Conservation (phyloP, 2,329 filamentous ascomycete genomes). For the Pyrenochaeta sp. region DNA sequence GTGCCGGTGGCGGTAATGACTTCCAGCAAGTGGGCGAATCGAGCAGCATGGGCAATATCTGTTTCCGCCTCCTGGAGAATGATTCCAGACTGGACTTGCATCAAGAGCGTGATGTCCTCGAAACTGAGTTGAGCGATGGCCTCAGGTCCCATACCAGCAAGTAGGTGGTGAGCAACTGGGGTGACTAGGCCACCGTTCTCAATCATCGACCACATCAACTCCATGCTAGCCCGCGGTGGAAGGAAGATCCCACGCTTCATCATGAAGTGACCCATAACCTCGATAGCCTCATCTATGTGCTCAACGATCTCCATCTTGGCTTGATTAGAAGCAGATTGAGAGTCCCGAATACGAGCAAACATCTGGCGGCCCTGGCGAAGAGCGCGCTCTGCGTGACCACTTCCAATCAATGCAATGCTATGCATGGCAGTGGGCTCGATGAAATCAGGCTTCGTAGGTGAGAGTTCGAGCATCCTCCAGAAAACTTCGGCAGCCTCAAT, state of each 20-base stretch:
- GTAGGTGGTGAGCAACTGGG: constrained; percentile 66
- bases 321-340: constrained; percentile 58
- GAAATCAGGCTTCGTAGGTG: constrained; percentile 70
- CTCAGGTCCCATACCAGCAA: constrained; percentile 68
- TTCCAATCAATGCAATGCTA: constrained; percentile 84
- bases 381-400: constrained; percentile 83
- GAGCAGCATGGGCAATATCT: constrained; percentile 66
- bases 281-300: constrained; percentile 86
- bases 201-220: constrained; percentile 69
- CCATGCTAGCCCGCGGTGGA: constrained; percentile 64
- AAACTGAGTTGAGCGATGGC: constrained; percentile 65
- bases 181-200: constrained; percentile 71
- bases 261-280: constrained; percentile 70
- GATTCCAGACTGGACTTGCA: constrained; percentile 66
- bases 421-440: constrained; percentile 94
- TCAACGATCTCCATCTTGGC: constrained; percentile 68
- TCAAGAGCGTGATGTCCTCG: constrained; percentile 65
- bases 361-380: constrained; percentile 81
- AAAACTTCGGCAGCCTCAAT: constrained; percentile 79
- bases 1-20: constrained; percentile 62
- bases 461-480: constrained; percentile 76
- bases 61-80: constrained; percentile 56
- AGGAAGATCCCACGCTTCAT: constrained; percentile 61
- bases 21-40: constrained; percentile 70
- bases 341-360: constrained; percentile 82